Evolutionary conservation across 768 basidiomycete genomes (phyloP).

Genomic region (Amyloporia xantha): DNA sequence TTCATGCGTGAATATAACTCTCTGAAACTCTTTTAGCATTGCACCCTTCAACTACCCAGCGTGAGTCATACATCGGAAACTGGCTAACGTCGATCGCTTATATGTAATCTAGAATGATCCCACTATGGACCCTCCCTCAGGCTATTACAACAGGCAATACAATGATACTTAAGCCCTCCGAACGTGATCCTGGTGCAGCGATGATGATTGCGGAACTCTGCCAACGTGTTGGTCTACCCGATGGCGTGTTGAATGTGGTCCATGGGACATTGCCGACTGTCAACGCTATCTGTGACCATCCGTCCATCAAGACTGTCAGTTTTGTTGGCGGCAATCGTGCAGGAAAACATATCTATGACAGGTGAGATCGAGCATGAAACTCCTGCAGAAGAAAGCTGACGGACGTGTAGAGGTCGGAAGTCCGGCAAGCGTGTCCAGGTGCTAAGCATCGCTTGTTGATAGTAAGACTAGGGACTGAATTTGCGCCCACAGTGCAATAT

Average conservation of each 20-base stretch:
- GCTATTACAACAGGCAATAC: slow-evolving; percentile 90
- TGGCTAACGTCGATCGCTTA: neutral
- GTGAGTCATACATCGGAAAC: slow-evolving; percentile 33
- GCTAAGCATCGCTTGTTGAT: slow-evolving; percentile 20
- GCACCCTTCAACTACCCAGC: slow-evolving; percentile 91
- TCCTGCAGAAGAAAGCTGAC: slow-evolving; percentile 6
- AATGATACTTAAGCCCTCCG: slow-evolving; percentile 90
- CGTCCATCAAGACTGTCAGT: slow-evolving; percentile 87
- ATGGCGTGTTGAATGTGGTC: slow-evolving; percentile 86
- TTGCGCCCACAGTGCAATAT: slow-evolving; percentile 49
- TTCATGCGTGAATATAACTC: neutral
- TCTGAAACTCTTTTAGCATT: slow-evolving; percentile 35
- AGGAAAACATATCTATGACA: slow-evolving; percentile 89
- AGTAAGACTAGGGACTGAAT: neutral
- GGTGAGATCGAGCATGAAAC: slow-evolving; percentile 35
- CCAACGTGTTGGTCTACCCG: slow-evolving; percentile 74
- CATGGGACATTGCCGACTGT: slow-evolving; percentile 89
- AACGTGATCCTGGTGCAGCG: slow-evolving; percentile 93
- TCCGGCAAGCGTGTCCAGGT: slow-evolving; percentile 88
- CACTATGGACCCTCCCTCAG: slow-evolving; percentile 92
- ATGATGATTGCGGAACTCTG: slow-evolving; percentile 98
- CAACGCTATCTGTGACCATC: slow-evolving; percentile 90
- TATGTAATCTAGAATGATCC: slow-evolving; percentile 68
- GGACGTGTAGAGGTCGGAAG: slow-evolving; percentile 58
- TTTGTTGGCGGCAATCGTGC: slow-evolving; percentile 95